Evolutionary conservation across 192 early-diverging fungal genomes (phyloP), one percentile per base, ranked within the genome.

Genomic region (Diversispora epigaea): DNA sequence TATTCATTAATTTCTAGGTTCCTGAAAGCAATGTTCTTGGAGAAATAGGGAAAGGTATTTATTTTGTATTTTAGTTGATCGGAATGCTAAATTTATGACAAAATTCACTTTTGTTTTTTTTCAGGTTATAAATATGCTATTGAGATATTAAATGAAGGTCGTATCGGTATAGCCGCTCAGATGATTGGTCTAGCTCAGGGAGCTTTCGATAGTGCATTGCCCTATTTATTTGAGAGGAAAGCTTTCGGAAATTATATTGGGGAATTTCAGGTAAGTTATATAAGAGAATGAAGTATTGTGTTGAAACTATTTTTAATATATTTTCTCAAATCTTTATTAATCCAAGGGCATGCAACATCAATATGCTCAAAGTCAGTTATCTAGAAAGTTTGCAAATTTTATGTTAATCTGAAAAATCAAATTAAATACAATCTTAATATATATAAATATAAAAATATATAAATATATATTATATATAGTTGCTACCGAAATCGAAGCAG

Each of bases 71-170:
- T 12, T 32, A 12, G 8, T 8, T 19, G 44, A 10, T 41, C 54
- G 32, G 32, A 14, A 32, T 15, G 40, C 4, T 3, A 50, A 52
- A 17, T 62, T 64, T 19, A 39, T 6, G 14, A 60, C 50, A 4
- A 39, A 64, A 12, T 17, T 39, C 17, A 52, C 10, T 64, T 41
- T 39, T 39, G n/a, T 8, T 19, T 12, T 47, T 47, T 19, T 17
- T n/a, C 7, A 74, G 97, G 97, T 47, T 99, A 99, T 91, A 99
- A 96, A 84, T 94, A 93, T 71, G 96, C 97, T 61, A 99, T 99
- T 69, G 94, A 95, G 79, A 95, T 96, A 70, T 88, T 99, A 71
- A 99, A 99, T 84, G 97, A 99, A 82, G 97, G 97, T 45, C 92
- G 97, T 77, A 94, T 99, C 68, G 96, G 96, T 75, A 98, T 98